Conservation (phyloP, 2,329 filamentous ascomycete species). For the Trichoderma lentiforme region DNA sequence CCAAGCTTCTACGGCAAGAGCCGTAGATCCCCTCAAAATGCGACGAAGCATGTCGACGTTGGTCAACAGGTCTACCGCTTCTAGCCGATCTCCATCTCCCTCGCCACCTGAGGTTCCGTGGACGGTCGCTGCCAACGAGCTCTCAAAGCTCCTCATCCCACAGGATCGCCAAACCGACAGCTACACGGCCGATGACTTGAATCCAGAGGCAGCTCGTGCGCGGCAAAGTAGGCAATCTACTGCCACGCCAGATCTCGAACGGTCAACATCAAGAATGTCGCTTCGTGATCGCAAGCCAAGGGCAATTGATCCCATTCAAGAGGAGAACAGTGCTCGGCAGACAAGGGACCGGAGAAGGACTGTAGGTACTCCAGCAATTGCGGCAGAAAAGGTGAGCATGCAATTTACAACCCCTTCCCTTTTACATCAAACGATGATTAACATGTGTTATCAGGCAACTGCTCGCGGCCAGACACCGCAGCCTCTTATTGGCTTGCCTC, state of each 20-base stretch:
- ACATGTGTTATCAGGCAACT: slow-evolving; percentile 27
- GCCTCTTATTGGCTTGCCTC: slow-evolving; percentile 26
- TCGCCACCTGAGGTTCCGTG: slow-evolving; percentile 81
- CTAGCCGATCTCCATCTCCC: slow-evolving; percentile 51
- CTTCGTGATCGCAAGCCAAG: slow-evolving; percentile 68
- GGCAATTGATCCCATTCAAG: slow-evolving; percentile 51
- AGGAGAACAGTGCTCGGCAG: slow-evolving; percentile 32
- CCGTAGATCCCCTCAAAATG: slow-evolving; percentile 64
- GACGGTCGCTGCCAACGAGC: slow-evolving; percentile 77
- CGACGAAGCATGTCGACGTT: slow-evolving; percentile 61
- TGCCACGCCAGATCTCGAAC: slow-evolving; percentile 31
- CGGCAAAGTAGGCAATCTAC: slow-evolving; percentile 62
- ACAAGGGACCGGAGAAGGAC: slow-evolving; percentile 57
- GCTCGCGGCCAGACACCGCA: slow-evolving; percentile 33
- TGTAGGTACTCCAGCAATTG: neutral
- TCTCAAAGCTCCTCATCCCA: slow-evolving; percentile 80
- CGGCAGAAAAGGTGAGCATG: slow-evolving; percentile 28
- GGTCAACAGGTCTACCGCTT: slow-evolving; percentile 21
- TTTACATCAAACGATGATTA: neutral
- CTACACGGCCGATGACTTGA: slow-evolving; percentile 74
- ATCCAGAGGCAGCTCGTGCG: slow-evolving; percentile 61
- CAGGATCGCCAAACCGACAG: slow-evolving; percentile 70
- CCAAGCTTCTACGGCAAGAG: slow-evolving; percentile 79
- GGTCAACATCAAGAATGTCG: slow-evolving; percentile 62
- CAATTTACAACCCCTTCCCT: neutral